These are phyloP conservation scores for Combretum micranthum DNA, from an alignment of 345 rosid species.

Conservation along the genomic window DNA sequence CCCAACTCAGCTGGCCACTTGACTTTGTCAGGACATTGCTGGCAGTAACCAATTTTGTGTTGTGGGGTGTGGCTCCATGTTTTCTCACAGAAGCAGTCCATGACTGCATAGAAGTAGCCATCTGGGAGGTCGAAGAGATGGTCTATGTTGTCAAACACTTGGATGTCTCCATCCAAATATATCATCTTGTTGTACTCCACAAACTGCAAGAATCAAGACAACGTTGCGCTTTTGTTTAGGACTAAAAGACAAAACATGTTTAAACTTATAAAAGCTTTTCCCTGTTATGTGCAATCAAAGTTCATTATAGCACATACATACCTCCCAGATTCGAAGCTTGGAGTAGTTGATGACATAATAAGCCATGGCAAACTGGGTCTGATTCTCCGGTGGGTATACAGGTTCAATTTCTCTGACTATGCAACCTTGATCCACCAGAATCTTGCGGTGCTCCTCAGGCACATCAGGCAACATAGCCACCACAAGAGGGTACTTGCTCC, in stretches of 20 bases:
- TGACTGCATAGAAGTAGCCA: conserved; percentile 12
- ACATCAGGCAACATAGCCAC: conserved; percentile 10
- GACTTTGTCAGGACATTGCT: conserved; percentile 38
- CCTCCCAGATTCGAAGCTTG: conserved; percentile 45
- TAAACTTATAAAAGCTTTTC: too few species aligned
- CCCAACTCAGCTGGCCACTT: conserved; percentile 30
- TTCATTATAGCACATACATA: not conserved
- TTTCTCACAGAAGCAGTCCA: conserved; percentile 15
- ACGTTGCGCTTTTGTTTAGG: too few species aligned
- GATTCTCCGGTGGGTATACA: conserved; percentile 11
- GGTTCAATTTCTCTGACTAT: conserved; percentile 11
- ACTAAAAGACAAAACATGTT: too few species aligned
- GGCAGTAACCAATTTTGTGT: conserved; percentile 40
- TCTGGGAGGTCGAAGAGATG: conserved; percentile 9
- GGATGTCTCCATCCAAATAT: conserved; percentile 12
- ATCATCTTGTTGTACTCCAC: conserved; percentile 12
- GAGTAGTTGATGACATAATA: conserved; percentile 17
- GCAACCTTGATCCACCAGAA: conserved; percentile 9
- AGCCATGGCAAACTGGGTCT: conserved; percentile 11
- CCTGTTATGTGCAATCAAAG: too few species aligned
- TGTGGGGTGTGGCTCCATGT: conserved; percentile 12
- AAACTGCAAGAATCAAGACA: not conserved
- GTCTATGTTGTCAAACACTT: conserved; percentile 11
- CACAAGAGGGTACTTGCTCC: conserved; percentile 10
- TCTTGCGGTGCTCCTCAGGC: conserved; percentile 11